These are phyloP conservation scores for Silene vulgaris DNA, from an alignment of 179 eudicot species.

Conservation along the genomic window DNA sequence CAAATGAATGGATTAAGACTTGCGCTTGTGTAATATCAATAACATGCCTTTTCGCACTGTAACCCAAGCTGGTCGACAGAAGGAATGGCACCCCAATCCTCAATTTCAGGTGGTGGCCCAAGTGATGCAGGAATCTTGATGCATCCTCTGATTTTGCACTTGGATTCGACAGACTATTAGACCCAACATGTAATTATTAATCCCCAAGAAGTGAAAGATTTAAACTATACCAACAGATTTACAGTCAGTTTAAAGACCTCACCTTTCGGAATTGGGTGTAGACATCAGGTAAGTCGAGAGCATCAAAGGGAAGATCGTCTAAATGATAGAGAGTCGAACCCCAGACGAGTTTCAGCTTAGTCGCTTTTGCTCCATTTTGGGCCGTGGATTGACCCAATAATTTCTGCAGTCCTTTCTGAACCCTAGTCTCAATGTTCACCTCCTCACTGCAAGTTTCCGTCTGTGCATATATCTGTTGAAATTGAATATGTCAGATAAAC, in stretches of 20 bases:
- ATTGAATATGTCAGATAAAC: background rate
- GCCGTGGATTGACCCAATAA: background rate
- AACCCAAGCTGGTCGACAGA: conserved; percentile 51
- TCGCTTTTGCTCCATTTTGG: conserved; percentile 18
- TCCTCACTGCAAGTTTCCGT: conserved; percentile 97
- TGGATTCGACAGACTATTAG: conserved; percentile 70
- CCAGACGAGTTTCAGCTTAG: conserved; percentile 68
- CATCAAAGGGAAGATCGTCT: conserved; percentile 72
- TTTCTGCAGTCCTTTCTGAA: conserved; percentile 35
- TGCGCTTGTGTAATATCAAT: background rate
- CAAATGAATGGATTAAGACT: background rate
- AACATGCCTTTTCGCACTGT: conserved; percentile 50
- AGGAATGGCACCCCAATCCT: conserved; percentile 78
- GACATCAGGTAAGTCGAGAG: conserved; percentile 55
- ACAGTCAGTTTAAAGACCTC: background rate
- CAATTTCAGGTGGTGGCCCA: conserved; percentile 60
- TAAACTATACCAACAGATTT: background rate
- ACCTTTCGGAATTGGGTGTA: conserved; percentile 93
- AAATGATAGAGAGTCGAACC: conserved; percentile 75
- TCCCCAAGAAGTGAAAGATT: background rate
- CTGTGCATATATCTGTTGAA: conserved; percentile 66
- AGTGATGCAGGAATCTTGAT: conserved; percentile 59
- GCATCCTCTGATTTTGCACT: conserved; percentile 55
- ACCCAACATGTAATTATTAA: conserved; percentile 4
- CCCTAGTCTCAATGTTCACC: conserved; percentile 50